Evolutionary conservation across 2,329 filamentous ascomycete genomes (phyloP).

Genomic region (Colletotrichum paranaense): DNA sequence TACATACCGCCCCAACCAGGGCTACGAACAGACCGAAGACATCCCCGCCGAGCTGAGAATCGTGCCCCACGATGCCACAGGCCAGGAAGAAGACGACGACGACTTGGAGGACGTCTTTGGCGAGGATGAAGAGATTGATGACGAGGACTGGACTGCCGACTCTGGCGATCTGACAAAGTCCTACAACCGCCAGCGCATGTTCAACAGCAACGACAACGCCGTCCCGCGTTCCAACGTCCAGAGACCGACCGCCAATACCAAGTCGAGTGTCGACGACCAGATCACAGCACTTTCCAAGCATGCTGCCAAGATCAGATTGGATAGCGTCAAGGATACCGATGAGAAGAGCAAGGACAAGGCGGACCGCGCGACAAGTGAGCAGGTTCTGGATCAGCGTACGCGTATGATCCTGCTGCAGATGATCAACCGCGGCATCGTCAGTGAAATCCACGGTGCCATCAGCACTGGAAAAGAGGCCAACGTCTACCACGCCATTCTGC

Average conservation of each 20-base stretch:
- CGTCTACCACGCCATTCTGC: conserved; percentile 88
- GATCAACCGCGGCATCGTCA: conserved; percentile 90
- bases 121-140: conserved; percentile 72
- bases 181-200: conserved; percentile 85
- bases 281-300: conserved; percentile 86
- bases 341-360: conserved; percentile 83
- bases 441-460: conserved; percentile 93
- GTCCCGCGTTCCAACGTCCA: conserved; percentile 81
- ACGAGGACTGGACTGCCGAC: conserved; percentile 64
- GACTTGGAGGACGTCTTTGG: conserved; percentile 58
- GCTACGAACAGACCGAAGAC: conserved; percentile 52
- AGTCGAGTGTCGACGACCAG: conserved; percentile 86
- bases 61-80: conserved; percentile 12
- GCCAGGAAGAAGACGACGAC: conserved; percentile 43
- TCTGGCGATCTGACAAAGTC: conserved; percentile 82
- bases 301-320: conserved; percentile 85
- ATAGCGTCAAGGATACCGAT: conserved; percentile 66
- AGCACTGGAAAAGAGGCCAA: conserved; percentile 99
- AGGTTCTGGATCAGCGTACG: conserved; percentile 93
- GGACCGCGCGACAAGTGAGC: conserved; percentile 92
- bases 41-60: conserved; percentile 27
- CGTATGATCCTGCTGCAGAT: conserved; percentile 96
- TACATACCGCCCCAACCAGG: conserved; percentile 55
- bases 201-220: conserved; percentile 64
- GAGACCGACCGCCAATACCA: conserved; percentile 82